A percentile compares a stretch with the other conserved stretches of the same genome.
phyloP scores from a whole-genome alignment of 164 flowering plant species.

The Magnolia officinalis region DNA sequence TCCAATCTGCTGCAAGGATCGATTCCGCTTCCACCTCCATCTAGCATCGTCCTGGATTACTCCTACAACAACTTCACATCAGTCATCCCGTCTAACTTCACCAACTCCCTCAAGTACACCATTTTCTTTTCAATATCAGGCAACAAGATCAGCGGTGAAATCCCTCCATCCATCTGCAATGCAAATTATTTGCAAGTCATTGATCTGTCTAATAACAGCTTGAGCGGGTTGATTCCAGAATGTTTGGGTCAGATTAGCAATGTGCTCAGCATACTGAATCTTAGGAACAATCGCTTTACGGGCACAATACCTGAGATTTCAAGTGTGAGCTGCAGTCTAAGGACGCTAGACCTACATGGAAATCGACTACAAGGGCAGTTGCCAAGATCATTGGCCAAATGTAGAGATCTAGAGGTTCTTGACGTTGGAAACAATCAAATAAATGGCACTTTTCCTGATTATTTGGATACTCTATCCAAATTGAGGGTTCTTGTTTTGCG shows the following conservation, averaged over 20 bases:
- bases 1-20: constrained; percentile 40
- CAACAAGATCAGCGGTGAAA: constrained; percentile 16
- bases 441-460: constrained; percentile 37
- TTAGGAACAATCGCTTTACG: constrained; percentile 37
- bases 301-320: constrained; percentile 40
- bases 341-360: constrained; percentile 39
- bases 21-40: constrained; percentile 24
- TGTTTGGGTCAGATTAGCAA: constrained; percentile 27
- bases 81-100: constrained; percentile 24
- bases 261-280: constrained; percentile 34
- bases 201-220: constrained; percentile 45
- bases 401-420: constrained; percentile 45
- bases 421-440: constrained; percentile 55
- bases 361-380: constrained; percentile 48
- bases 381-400: constrained; percentile 49
- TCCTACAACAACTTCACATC: constrained; percentile 43
- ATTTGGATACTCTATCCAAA: constrained; percentile 27
- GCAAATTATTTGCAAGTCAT: constrained; percentile 34
- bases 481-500: constrained; percentile 57
- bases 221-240: constrained; percentile 38
- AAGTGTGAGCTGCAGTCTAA: constrained; percentile 23
- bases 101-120: neutral
- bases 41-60: constrained; percentile 33
- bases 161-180: constrained; percentile 46
- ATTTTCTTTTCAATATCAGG: constrained; percentile 35